Percentiles rank a stretch among this genome's conserved stretches.
Evolutionary conservation across 1,284 basidiomycete genomes (phyloP).

Genomic region (Schizophyllum amplum): DNA sequence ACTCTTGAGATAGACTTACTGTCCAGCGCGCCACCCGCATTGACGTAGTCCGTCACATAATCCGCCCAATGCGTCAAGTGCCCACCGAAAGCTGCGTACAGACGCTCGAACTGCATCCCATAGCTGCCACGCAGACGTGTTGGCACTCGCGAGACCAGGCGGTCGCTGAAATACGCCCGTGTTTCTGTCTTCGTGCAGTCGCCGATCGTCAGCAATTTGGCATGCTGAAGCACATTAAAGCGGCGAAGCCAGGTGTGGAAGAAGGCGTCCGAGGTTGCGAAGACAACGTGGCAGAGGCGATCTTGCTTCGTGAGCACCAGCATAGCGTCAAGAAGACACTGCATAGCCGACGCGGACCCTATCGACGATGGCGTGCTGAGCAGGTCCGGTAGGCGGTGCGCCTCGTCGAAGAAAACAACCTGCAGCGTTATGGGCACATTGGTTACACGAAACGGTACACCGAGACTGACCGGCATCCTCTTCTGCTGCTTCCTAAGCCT

Average conservation of each 20-base stretch:
- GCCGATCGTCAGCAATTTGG: slow-evolving; percentile 71
- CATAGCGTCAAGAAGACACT: slow-evolving; percentile 74
- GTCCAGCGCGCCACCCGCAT: slow-evolving; percentile 33
- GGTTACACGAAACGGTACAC: slow-evolving; percentile 1
- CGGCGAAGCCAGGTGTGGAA: slow-evolving; percentile 77
- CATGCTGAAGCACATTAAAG: slow-evolving; percentile 71
- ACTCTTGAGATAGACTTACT: slow-evolving; percentile 16
- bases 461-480: slow-evolving; percentile 50
- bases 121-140: slow-evolving; percentile 35
- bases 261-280: slow-evolving; percentile 78
- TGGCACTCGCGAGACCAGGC: slow-evolving; percentile 53
- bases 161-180: slow-evolving; percentile 53
- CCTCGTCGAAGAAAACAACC: slow-evolving; percentile 76
- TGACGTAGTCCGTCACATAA: slow-evolving; percentile 62
- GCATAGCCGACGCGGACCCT: slow-evolving; percentile 71
- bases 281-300: slow-evolving; percentile 72
- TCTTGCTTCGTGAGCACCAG: slow-evolving; percentile 82
- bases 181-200: slow-evolving; percentile 70
- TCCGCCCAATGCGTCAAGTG: slow-evolving; percentile 77
- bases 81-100: slow-evolving; percentile 75
- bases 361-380: slow-evolving; percentile 56
- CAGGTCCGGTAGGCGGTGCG: slow-evolving; percentile 61
- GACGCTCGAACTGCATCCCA: slow-evolving; percentile 54
- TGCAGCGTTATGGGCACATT: slow-evolving; percentile 12
- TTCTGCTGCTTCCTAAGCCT: slow-evolving; percentile 40